phyloP scores from a whole-genome alignment of 345 rosid genomes.

The Mercurialis annua region DNA sequence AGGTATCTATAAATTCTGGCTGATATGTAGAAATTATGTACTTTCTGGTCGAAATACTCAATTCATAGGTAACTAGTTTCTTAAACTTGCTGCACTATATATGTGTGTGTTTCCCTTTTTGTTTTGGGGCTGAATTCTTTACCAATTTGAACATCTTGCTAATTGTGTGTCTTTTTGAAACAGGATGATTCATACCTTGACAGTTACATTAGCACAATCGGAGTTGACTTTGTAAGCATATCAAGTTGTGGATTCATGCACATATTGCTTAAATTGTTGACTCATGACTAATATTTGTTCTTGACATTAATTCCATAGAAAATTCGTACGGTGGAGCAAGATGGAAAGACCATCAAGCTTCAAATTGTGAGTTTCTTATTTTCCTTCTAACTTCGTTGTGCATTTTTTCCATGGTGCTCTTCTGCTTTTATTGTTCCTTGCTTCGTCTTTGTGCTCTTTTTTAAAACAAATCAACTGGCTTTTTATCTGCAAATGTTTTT shows the following conservation, averaged over 20 bases:
- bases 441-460: not conserved
- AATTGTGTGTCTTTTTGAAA: not conserved
- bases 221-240: slow-evolving; percentile 83
- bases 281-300: not conserved
- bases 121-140: not conserved
- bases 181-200: slow-evolving; percentile 96
- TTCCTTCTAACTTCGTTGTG: not conserved
- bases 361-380: slow-evolving; percentile 51
- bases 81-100: no score
- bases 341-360: slow-evolving; percentile 80
- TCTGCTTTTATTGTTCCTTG: not conserved
- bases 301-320: slow-evolving; percentile 37
- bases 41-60: no score
- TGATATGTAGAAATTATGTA: no score
- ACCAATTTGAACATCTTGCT: not conserved
- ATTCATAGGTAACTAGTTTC: no score
- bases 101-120: no score
- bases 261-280: not conserved
- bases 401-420: not conserved
- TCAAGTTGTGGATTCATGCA: not conserved
- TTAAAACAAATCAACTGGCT: not conserved
- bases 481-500: not conserved
- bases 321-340: slow-evolving; percentile 92
- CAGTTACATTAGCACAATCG: slow-evolving; percentile 90
- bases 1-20: no score